These are phyloP conservation scores for Glonium stellatum DNA, from an alignment of 495 filamentous ascomycete species.

Conservation along the genomic window DNA sequence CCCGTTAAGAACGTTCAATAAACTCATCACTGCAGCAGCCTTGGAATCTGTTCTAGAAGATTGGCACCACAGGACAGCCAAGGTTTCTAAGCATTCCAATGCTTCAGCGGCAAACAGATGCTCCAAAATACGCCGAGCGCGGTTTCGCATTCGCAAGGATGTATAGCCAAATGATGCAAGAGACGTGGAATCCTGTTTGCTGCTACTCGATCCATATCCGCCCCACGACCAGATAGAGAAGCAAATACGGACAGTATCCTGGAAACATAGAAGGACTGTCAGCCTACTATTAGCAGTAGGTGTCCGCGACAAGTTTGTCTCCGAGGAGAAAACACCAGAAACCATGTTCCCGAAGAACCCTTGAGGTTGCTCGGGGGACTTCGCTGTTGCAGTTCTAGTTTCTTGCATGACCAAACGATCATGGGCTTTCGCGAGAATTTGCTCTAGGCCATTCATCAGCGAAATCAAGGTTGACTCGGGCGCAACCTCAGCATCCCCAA, in stretches of 20 bases:
- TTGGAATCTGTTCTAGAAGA: slow-evolving; percentile 29
- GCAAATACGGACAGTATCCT: slow-evolving; percentile 86
- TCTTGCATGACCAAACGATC: slow-evolving; percentile 74
- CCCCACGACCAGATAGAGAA: slow-evolving; percentile 96
- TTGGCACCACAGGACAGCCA: slow-evolving; percentile 72
- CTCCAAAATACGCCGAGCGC: slow-evolving; percentile 79
- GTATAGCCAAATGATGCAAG: slow-evolving; percentile 83
- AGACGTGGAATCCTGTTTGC: slow-evolving; percentile 57
- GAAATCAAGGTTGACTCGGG: slow-evolving; percentile 67
- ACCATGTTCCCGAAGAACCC: slow-evolving; percentile 98
- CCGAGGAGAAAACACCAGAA: slow-evolving; percentile 79
- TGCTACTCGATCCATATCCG: slow-evolving; percentile 50
- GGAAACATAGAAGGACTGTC: slow-evolving; percentile 91
- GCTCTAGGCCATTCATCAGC: slow-evolving; percentile 81
- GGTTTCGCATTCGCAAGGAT: slow-evolving; percentile 79
- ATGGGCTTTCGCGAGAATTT: slow-evolving; percentile 80
- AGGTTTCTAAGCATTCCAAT: slow-evolving; percentile 88
- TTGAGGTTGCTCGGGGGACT: slow-evolving; percentile 76
- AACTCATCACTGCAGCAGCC: slow-evolving; percentile 57
- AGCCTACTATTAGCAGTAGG: slow-evolving; percentile 85
- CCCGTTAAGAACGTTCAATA: slow-evolving; percentile 86
- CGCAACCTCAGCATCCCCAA: slow-evolving; percentile 28
- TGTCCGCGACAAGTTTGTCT: slow-evolving; percentile 64
- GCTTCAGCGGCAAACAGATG: slow-evolving; percentile 90
- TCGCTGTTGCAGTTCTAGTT: slow-evolving; percentile 55